Evolutionary conservation across 345 rosid genomes (phyloP).

Genomic region (Camelina hispida): DNA sequence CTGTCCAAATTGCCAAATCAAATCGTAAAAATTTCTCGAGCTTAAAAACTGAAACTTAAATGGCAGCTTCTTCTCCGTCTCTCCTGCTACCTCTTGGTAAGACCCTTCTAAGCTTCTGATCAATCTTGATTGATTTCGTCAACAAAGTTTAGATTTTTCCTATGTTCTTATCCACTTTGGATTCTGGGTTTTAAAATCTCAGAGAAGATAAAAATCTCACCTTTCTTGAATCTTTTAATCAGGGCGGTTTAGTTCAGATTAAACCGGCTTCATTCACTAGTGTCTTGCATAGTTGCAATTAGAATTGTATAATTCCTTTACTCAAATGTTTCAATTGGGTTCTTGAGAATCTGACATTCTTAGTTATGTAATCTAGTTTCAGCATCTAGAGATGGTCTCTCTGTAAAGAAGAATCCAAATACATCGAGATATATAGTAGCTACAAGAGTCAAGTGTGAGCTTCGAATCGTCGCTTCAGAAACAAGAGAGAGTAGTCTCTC

Average conservation of each 20-base stretch:
- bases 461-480: conserved; percentile 40
- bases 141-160: not conserved
- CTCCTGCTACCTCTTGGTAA: conserved; percentile 65
- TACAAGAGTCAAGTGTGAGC: conserved; percentile 19
- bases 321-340: not conserved
- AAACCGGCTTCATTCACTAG: not conserved
- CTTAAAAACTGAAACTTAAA: conserved; percentile 3
- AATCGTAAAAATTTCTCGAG: conserved; percentile 22
- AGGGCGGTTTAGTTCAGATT: not conserved
- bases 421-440: conserved; percentile 41
- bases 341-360: conserved; percentile 25
- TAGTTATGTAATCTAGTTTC: conserved; percentile 46
- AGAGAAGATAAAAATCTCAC: conserved; percentile 20
- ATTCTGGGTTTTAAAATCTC: not conserved
- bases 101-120: not conserved
- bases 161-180: not conserved
- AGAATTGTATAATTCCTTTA: not conserved
- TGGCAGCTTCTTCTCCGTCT: conserved; percentile 64
- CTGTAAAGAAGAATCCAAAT: conserved; percentile 37
- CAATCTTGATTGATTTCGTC: not conserved
- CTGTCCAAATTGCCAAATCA: conserved; percentile 24
- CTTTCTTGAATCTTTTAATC: conserved; percentile 2
- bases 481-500: conserved; percentile 35
- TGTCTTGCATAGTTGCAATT: conserved; percentile 6
- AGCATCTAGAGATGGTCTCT: conserved; percentile 41